Base-by-base conservation (phyloP, 306 rosid species). In the Quercus aquifolioides region DNA sequence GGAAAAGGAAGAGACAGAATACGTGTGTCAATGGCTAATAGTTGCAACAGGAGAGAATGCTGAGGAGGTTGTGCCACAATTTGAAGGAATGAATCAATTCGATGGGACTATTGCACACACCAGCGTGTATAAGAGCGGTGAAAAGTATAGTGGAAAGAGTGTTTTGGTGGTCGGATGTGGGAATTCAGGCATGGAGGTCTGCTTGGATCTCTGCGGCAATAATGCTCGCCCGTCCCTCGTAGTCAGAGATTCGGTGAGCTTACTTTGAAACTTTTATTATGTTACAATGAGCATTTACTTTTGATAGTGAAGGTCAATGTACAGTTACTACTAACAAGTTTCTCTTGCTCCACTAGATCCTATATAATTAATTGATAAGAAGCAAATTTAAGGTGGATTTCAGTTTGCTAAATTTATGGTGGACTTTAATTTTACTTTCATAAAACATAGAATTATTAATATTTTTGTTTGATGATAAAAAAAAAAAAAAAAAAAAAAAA, bases 121-220 rank as follows among this genome's bases (percentile, higher is more conserved):
- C 3, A 89, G 98, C 72, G 78, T 63, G 28, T 96, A 91, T 55
- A 96, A 89, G 75, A 93, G 86, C 13, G 99, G 99, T 0, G 88
- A 43, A 55, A 55, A 20, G 88, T 96, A 88, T 73, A 28, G 84
- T 46, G 98, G 93, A 56, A 91, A 90, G 79, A 90, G 80, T 28
- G 97, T 93, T 78, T 81, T 96, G 90, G 99, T 96, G 3, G 90
- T 96, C 15, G 99, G 99, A 8, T 96, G 97, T 76, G 99, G 99
- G 2, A 96, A 96, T 80, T 96, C 99, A 0, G 99, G 99, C 63
- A 91, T 93, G 99, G 99, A 96, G 83, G 86, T 96, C 62, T 91
- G 96, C 80, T 84, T 93, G 71, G 99, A 96, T 85, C 96, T 96
- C 46, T 91, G 91, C 87, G 83, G 89, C 86, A 87, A 89, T 74